Percentiles rank a stretch among this genome's conserved stretches.
Conservation (phyloP, 208 protist species). For the Baffinella frigidus region DNA sequence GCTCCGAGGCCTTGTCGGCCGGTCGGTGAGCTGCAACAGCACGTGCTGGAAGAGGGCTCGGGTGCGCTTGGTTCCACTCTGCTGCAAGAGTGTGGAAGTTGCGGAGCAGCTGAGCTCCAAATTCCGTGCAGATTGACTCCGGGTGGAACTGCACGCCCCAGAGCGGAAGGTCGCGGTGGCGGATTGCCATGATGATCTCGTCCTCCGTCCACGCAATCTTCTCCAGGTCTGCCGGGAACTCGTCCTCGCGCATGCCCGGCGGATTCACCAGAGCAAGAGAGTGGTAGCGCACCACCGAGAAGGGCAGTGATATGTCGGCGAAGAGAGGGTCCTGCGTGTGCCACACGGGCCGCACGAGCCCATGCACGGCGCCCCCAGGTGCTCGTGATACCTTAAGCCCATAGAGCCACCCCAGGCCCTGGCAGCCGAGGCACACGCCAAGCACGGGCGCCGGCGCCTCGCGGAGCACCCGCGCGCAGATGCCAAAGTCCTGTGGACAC, state of each 20-base stretch:
- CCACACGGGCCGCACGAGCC: background rate
- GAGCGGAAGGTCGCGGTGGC: slow-evolving; percentile 63
- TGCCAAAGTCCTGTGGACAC: slow-evolving; percentile 71
- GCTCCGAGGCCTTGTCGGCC: too few species aligned
- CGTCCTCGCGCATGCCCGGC: background rate
- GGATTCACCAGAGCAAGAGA: slow-evolving; percentile 14
- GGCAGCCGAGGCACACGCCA: slow-evolving; percentile 76
- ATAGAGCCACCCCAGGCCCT: slow-evolving; percentile 68
- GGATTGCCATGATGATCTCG: slow-evolving; percentile 72
- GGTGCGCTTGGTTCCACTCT: background rate
- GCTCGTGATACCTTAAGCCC: slow-evolving; percentile 66
- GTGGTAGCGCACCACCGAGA: slow-evolving; percentile 70
- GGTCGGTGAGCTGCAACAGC: too few species aligned
- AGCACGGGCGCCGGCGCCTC: slow-evolving; percentile 65
- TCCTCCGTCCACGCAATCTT: background rate
- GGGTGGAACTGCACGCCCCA: slow-evolving; percentile 78
- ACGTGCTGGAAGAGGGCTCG: too few species aligned
- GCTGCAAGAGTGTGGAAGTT: slow-evolving; percentile 70
- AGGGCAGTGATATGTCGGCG: slow-evolving; percentile 65
- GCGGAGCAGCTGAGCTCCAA: slow-evolving; percentile 65
- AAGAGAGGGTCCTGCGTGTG: slow-evolving; percentile 64
- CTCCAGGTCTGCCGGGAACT: slow-evolving; percentile 11
- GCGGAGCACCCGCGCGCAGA: slow-evolving; percentile 66
- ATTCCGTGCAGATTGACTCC: slow-evolving; percentile 75
- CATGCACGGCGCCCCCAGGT: slow-evolving; percentile 46